Base-by-base conservation (phyloP, 345 rosid species). In the Moricandia arvensis region DNA sequence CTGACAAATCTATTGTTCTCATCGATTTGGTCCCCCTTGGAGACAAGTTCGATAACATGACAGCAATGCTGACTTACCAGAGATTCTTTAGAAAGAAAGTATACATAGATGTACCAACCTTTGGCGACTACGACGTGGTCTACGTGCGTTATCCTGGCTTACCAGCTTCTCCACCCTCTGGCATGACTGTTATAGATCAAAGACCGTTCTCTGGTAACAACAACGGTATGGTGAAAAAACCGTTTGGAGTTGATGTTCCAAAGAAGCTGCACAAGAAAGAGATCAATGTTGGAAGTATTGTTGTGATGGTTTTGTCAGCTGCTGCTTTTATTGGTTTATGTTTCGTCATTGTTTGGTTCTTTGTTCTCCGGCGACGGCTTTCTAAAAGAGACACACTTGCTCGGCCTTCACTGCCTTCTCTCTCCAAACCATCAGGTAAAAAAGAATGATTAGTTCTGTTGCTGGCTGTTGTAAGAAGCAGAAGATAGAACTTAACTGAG, bases 141-240 rank as follows among this genome's bases (percentile, higher is more conserved):
- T 91, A 91, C 58, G 96, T 94, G 76, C 90, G 80, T 59, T 94
- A 94, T 81, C 96, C 87, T 55, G 97, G 97, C 64, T 84, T 94
- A 73, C 98, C 98, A 7, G 85, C 91, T 41, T 86, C 98, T 71
- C 98, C 47, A 3, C 79, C 88, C 63, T 84, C 92, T 0, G 84
- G 79, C 66, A 81, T 79, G 82, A 57, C 70, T 60, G 84, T 88
- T 30, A 76, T 81, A 18, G 91, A 90, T 83, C 86, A 65, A 18
- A 91, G 86, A 15, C 92, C 96, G 49, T 91, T 77, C 80, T 63
- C 93, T 0, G 88, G 88, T 66, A 76, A 59, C 78, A 83, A 83
- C 72, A 61, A 75, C 7, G 79, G 76, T 60, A 75, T 69, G 69
- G 75, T 83, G 6, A 71, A 80, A 75, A 94, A 90, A 81, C 98